Evolutionary conservation across 2,329 filamentous ascomycete species (phyloP).

Genomic region (Dactylellina sp.): DNA sequence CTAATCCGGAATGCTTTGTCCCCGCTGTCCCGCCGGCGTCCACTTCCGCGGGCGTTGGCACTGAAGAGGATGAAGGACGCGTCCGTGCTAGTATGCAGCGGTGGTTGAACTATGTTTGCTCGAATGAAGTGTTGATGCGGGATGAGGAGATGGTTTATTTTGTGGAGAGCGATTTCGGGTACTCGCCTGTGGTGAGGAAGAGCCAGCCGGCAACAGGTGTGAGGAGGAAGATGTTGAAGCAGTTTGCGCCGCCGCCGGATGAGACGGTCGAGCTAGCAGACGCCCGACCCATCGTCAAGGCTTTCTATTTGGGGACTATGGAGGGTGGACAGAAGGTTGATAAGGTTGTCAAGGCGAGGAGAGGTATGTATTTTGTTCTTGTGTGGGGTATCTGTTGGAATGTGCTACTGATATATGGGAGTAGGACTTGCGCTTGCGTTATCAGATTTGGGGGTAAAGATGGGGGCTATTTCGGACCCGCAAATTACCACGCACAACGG

Average conservation of each 20-base stretch:
- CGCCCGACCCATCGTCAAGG: conserved; percentile 89
- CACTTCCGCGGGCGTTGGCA: conserved; percentile 92
- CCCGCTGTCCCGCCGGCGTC: conserved; percentile 94
- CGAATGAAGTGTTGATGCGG: conserved; percentile 89
- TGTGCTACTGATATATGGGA: conserved; percentile 23
- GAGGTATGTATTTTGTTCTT: conserved; percentile 72
- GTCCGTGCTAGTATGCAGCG: conserved; percentile 91
- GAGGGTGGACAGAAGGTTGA: conserved; percentile 98
- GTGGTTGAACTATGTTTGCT: conserved; percentile 94
- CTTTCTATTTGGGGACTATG: conserved; percentile 95
- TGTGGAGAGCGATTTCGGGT: conserved; percentile 98
- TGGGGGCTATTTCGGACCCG: conserved; percentile 86
- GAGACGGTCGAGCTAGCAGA: conserved; percentile 94
- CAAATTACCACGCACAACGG: conserved; percentile 81
- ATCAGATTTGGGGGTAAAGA: conserved; percentile 90
- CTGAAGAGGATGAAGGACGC: conserved; percentile 90
- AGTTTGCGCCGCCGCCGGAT: conserved; percentile 96
- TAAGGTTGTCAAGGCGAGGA: conserved; percentile 87
- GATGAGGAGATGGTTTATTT: conserved; percentile 98
- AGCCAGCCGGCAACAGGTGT: conserved; percentile 98
- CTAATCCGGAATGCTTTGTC: conserved; percentile 95
- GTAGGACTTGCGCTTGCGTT: conserved; percentile 91
- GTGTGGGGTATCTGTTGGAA: conserved; percentile 31
- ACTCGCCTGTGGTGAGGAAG: conserved; percentile 92
- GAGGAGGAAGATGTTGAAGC: conserved; percentile 93